A percentile compares a stretch with the other conserved stretches of the same genome.
These are phyloP conservation scores for Pseudisothecium myosuroides DNA, from an alignment of 225 moss, liverwort and hornwort genomes.

Conservation along the genomic window DNA sequence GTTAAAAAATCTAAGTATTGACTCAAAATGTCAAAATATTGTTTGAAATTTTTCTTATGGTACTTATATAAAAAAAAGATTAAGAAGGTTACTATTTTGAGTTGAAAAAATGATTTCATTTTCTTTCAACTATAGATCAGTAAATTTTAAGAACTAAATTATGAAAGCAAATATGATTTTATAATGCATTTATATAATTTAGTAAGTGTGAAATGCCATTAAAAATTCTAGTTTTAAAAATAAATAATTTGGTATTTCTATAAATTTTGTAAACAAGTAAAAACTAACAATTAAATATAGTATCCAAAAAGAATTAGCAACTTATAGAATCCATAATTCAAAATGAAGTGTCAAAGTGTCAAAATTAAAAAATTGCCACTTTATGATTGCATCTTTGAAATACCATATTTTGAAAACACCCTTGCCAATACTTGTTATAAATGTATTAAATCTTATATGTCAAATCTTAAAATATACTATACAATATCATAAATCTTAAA, in stretches of 20 bases:
- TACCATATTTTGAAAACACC: not conserved
- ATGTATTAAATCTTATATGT: not conserved
- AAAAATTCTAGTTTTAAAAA: too few species aligned
- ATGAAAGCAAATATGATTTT: not conserved
- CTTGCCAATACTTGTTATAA: not conserved
- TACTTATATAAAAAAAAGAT: not conserved
- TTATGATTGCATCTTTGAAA: not conserved
- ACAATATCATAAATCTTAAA: not conserved
- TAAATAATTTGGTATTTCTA: too few species aligned
- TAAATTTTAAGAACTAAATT: not conserved
- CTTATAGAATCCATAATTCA: not conserved
- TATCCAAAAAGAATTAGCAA: not conserved
- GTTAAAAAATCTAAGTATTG: not conserved
- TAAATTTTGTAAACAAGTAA: not conserved
- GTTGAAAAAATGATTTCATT: not conserved
- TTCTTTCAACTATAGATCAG: not conserved
- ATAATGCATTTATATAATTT: not conserved
- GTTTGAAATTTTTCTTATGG: not conserved
- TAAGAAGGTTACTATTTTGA: not conserved
- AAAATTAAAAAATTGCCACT: not conserved
- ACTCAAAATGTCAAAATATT: not conserved
- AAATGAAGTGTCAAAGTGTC: not conserved
- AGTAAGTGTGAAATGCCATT: not conserved
- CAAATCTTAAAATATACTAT: too few species aligned
- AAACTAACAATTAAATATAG: not conserved